Conservation (phyloP, 306 rosid species). For the Casuarina cunninghamiana region DNA sequence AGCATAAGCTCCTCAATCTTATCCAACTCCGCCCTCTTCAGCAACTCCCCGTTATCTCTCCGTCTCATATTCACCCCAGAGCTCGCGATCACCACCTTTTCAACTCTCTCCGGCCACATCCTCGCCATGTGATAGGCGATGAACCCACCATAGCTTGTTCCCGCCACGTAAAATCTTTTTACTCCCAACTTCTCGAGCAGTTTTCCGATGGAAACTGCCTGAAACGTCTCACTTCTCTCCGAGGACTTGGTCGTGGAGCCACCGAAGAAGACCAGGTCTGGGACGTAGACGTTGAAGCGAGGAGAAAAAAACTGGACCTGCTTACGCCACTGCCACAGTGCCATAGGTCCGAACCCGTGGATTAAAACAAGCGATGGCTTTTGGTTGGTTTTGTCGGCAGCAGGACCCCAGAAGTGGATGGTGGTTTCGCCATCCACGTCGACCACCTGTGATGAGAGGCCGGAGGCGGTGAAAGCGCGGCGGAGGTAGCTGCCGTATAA, state of each 20-base stretch:
- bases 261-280: constrained; percentile 84
- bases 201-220: constrained; percentile 61
- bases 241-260: constrained; percentile 52
- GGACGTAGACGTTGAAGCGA: constrained; percentile 68
- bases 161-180: constrained; percentile 49
- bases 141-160: constrained; percentile 91
- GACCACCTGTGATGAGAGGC: constrained; percentile 51
- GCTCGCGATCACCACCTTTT: constrained; percentile 84
- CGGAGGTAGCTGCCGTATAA: constrained; percentile 60
- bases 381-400: not conserved
- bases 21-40: constrained; percentile 55
- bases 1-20: constrained; percentile 67
- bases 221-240: constrained; percentile 63
- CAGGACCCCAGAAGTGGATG: constrained; percentile 73
- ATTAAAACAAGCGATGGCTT: constrained; percentile 57
- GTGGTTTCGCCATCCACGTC: constrained; percentile 55
- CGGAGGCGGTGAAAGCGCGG: constrained; percentile 64
- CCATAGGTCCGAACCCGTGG: constrained; percentile 85
- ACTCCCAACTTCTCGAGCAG: constrained; percentile 52
- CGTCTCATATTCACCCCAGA: constrained; percentile 71
- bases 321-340: constrained; percentile 83
- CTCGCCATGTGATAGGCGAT: constrained; percentile 76
- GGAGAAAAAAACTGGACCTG: constrained; percentile 68
- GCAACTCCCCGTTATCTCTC: constrained; percentile 40
- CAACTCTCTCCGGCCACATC: constrained; percentile 60